Base-by-base conservation (phyloP, 2,329 filamentous ascomycete genomes). In the Fusarium scirpi region DNA sequence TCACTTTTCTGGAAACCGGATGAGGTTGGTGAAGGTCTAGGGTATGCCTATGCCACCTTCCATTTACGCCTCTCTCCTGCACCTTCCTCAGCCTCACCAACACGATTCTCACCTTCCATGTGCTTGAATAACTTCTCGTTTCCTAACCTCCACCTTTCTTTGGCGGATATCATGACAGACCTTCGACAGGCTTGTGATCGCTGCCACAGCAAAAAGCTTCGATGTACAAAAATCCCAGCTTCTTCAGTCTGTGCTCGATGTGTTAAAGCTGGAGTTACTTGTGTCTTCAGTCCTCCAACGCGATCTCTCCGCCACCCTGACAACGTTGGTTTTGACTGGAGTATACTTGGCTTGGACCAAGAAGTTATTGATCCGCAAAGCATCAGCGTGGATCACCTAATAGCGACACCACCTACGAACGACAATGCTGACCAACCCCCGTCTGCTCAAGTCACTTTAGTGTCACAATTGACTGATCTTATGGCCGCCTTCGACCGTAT, bases 171-270 rank as follows among this genome's bases (percentile, higher is more conserved):
- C 34, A 77, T 75, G 66, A 38, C 71, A 47, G 71, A 76, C 16
- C 75, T 76, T 20, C 75, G 80, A 18, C 74, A 78, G 30, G 80
- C 81, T 16, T 84, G 81, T 63, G 81, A 83, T 71, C 76, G 84
- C 43, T 85, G 84, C 43, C 83, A 85, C 63, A 77, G 78, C 20
- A 84, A 86, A 41, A 85, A 85, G 71, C 76, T 85, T 15, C 79
- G 79, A 72, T 86, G 84, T 53, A 80, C 81, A 8, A 83, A 83
- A 56, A 76, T 78, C 29, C 62, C 77, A 0, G 80, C 79, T 1
- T 77, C 77, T 29, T 58, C 74, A 8, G 71, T 73, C 13, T 86
- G 83, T 66, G 76, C 77, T 11, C 80, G 83, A 30, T 85, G 83
- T 65, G 66, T 76, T 24, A 85, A 81, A 67, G 82, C 82, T 24